phyloP scores from a whole-genome alignment of 306 rosid species.

The Cyclanthera cordifolia region DNA sequence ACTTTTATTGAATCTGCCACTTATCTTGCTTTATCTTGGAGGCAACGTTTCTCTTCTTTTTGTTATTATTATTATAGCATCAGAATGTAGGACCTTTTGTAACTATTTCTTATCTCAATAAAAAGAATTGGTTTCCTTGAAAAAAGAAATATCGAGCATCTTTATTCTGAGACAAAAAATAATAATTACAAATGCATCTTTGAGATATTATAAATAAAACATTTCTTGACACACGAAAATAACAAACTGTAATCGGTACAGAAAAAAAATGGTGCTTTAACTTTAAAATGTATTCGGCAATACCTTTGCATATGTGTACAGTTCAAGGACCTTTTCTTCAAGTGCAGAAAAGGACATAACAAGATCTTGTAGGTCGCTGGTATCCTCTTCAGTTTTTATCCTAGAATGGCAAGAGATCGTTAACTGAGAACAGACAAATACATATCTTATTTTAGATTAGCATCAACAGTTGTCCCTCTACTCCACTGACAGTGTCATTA shows the following conservation, averaged over 20 bases:
- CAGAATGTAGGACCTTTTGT: too few relatives aligned
- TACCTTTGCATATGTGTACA: conserved; percentile 97
- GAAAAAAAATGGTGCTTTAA: background rate
- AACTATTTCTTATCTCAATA: too few relatives aligned
- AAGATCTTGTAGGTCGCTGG: conserved; percentile 69
- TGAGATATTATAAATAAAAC: background rate
- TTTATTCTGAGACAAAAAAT: background rate
- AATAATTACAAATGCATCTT: background rate
- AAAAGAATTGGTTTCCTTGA: too few relatives aligned
- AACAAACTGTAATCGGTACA: background rate
- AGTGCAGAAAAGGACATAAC: conserved; percentile 60
- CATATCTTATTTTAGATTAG: too few relatives aligned
- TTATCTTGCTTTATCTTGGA: too few relatives aligned
- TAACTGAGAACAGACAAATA: conserved; percentile 3
- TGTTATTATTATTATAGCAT: too few relatives aligned
- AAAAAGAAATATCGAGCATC: background rate
- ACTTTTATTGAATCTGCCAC: too few relatives aligned
- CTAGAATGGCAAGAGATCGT: conserved; percentile 28
- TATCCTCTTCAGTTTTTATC: conserved; percentile 69
- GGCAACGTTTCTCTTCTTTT: too few relatives aligned
- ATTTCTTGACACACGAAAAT: background rate
- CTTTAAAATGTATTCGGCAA: background rate
- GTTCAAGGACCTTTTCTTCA: conserved; percentile 91
- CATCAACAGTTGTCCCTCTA: too few relatives aligned
- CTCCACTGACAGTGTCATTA: too few relatives aligned